Percentiles rank a stretch among this genome's conserved stretches.
These are phyloP conservation scores for Knufia petricola DNA, from an alignment of 2,329 filamentous ascomycete genomes.

Conservation along the genomic window DNA sequence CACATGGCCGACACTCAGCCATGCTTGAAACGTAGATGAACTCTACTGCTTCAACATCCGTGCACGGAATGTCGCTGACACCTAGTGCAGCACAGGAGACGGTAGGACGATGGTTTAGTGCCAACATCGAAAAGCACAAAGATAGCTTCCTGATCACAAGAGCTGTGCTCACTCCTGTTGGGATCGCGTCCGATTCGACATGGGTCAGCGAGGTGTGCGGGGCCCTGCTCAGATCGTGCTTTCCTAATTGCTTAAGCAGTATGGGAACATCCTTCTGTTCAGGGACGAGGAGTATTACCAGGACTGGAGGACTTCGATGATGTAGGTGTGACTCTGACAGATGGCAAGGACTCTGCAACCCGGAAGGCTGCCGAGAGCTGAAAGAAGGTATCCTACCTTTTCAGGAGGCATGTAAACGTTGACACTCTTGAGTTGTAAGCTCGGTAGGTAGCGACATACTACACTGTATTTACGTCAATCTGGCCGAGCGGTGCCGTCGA, in stretches of 20 bases:
- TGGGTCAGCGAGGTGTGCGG: too few relatives aligned
- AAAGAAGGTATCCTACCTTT: conserved; percentile 12
- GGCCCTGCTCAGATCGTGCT: conserved; percentile 61
- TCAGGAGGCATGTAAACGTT: neutral
- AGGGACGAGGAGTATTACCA: conserved; percentile 24
- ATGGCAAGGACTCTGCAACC: conserved; percentile 27
- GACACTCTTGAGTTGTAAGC: neutral
- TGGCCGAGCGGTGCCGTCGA: too few relatives aligned
- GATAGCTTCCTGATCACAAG: conserved; percentile 19
- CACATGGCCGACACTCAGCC: conserved; percentile 35
- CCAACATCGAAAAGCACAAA: conserved; percentile 15
- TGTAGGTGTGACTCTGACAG: conserved; percentile 23
- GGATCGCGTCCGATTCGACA: conserved; percentile 16
- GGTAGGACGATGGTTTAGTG: conserved; percentile 22
- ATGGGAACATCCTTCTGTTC: conserved; percentile 41
- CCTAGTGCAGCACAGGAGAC: conserved; percentile 27
- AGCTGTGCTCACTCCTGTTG: conserved; percentile 16
- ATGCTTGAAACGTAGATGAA: conserved; percentile 31
- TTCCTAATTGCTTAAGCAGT: conserved; percentile 47
- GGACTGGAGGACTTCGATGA: conserved; percentile 25
- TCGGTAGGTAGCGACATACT: too few relatives aligned
- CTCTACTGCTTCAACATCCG: conserved; percentile 23
- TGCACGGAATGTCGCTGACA: conserved; percentile 28
- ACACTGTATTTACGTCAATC: too few relatives aligned
- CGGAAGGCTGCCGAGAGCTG: conserved; percentile 19